Conservation (phyloP, 2,329 filamentous ascomycete species). For the Aspergillus hiratsukae region DNA sequence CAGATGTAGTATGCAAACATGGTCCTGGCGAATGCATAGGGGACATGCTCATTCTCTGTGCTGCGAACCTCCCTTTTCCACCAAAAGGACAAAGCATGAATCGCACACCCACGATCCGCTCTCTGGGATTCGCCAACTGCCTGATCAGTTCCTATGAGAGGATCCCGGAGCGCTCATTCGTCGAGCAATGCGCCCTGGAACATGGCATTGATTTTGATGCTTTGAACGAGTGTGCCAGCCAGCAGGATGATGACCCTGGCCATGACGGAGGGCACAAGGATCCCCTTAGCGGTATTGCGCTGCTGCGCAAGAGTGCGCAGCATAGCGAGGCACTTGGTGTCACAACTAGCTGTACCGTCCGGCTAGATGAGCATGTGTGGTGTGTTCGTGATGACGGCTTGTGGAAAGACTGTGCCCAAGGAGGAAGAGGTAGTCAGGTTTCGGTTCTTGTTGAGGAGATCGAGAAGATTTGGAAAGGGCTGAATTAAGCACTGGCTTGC, state of each 20-base stretch:
- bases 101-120: slow-evolving; percentile 68
- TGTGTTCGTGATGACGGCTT: slow-evolving; percentile 75
- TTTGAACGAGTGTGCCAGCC: slow-evolving; percentile 76
- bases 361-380: slow-evolving; percentile 72
- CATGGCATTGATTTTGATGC: slow-evolving; percentile 79
- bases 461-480: slow-evolving; percentile 58
- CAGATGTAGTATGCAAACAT: slow-evolving; percentile 83
- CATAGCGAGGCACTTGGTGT: slow-evolving; percentile 59
- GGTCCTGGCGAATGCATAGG: slow-evolving; percentile 87
- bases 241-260: slow-evolving; percentile 66
- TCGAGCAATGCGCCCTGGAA: slow-evolving; percentile 85
- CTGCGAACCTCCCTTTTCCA: slow-evolving; percentile 58
- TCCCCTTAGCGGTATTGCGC: slow-evolving; percentile 46
- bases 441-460: slow-evolving; percentile 70
- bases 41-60: slow-evolving; percentile 92
- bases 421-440: slow-evolving; percentile 45
- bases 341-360: slow-evolving; percentile 70
- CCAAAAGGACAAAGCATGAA: slow-evolving; percentile 41
- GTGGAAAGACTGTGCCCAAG: slow-evolving; percentile 77
- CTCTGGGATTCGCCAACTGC: slow-evolving; percentile 91
- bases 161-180: slow-evolving; percentile 73
- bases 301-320: slow-evolving; percentile 44
- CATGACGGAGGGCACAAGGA: slow-evolving; percentile 56
- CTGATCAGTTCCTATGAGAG: slow-evolving; percentile 68
- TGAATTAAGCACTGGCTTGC: slow-evolving; percentile 17